These are phyloP conservation scores for Backusella circina DNA, from an alignment of 192 early-diverging fungal species.

Conservation along the genomic window DNA sequence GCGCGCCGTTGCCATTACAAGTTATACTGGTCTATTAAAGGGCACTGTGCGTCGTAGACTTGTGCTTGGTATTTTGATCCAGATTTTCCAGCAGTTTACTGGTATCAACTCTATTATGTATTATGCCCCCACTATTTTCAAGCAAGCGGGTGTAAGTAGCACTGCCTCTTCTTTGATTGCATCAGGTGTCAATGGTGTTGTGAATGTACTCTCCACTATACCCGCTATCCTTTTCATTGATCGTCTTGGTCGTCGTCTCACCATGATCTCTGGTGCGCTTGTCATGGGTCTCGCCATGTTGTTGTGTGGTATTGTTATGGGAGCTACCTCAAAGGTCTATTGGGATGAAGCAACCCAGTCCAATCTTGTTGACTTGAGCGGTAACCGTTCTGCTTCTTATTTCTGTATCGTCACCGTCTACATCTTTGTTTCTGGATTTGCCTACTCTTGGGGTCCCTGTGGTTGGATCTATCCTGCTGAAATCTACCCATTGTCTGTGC, in stretches of 20 bases:
- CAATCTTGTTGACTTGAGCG: constrained; percentile 13
- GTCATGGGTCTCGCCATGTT: constrained; percentile 51
- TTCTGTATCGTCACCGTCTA: constrained; percentile 50
- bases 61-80: constrained; percentile 63
- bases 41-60: constrained; percentile 48
- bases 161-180: constrained; percentile 28
- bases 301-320: constrained; percentile 22
- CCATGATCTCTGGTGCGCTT: constrained; percentile 69
- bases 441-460: constrained; percentile 86
- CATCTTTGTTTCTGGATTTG: constrained; percentile 61
- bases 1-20: constrained; percentile 52
- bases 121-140: constrained; percentile 41
- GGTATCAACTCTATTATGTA: constrained; percentile 88
- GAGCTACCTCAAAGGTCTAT: constrained; percentile 40
- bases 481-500: constrained; percentile 83
- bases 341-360: background rate
- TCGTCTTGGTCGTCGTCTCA: constrained; percentile 70
- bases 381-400: constrained; percentile 15
- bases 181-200: constrained; percentile 41
- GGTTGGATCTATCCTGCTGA: constrained; percentile 91
- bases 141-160: constrained; percentile 24
- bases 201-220: constrained; percentile 80
- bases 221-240: constrained; percentile 83
- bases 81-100: constrained; percentile 80
- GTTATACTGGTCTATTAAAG: constrained; percentile 55